These are phyloP conservation scores for Amanita molliuscula DNA, from an alignment of 768 basidiomycete species.

Conservation along the genomic window DNA sequence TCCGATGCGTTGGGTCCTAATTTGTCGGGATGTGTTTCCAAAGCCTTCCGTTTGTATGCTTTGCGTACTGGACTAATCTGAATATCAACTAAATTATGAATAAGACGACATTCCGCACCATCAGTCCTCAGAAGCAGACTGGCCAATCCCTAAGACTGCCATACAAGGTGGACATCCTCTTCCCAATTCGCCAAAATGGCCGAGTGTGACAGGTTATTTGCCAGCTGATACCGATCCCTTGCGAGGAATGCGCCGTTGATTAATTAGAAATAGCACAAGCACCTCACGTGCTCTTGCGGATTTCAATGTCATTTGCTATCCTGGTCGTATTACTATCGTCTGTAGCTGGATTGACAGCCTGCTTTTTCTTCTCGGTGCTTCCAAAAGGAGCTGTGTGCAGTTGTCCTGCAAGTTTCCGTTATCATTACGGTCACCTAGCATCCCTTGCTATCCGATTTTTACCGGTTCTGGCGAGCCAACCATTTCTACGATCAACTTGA, in stretches of 20 bases:
- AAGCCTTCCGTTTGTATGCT: slow-evolving; percentile 55
- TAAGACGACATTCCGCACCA: slow-evolving; percentile 21
- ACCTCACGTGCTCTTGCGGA: no score
- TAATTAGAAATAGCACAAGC: no score
- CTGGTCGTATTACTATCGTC: no score
- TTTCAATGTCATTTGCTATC: no score
- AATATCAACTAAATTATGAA: not conserved
- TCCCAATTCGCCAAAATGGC: no score
- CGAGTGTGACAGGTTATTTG: no score
- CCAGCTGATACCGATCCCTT: no score
- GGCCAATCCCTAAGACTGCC: slow-evolving; percentile 36
- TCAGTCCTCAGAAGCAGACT: slow-evolving; percentile 40
- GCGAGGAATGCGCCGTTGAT: no score
- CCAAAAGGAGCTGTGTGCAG: no score
- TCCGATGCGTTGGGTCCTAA: slow-evolving; percentile 43
- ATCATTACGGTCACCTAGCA: not conserved
- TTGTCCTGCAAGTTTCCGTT: not conserved
- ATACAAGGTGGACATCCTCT: slow-evolving; percentile 16
- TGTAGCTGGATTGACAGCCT: no score
- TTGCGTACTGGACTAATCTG: slow-evolving; percentile 37
- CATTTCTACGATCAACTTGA: slow-evolving; percentile 14
- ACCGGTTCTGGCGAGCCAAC: not conserved
- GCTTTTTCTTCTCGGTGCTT: no score
- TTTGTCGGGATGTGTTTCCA: slow-evolving; percentile 70
- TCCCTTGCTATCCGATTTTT: not conserved